Evolutionary conservation across 2,329 filamentous ascomycete species (phyloP), one percentile per base, ranked within the genome.

Genomic region (Alternaria arborescens): DNA sequence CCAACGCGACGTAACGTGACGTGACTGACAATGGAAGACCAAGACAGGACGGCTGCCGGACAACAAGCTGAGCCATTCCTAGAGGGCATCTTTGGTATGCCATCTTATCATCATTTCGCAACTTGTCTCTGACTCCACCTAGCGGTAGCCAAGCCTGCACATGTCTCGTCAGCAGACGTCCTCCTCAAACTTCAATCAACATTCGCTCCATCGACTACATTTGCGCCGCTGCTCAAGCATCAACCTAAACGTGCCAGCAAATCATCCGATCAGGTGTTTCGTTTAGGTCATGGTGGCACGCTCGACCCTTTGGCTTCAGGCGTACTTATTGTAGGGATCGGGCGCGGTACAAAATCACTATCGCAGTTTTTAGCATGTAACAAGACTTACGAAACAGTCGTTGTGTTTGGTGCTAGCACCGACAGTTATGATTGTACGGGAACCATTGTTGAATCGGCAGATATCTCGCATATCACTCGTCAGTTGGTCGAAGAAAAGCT

Each of bases 271-370:
- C 65, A 69, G 18, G 65, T 67, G 14, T 75, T 76, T 57, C 70
- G 64, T 22, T 64, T 76, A 46, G 73, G 73, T 3, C 73, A 76
- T 38, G 73, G 72, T 34, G 73, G 73, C 6, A 76, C 74, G 0
- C 60, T 76, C 5, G 74, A 76, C 40, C 73, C 74, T 2, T 54
- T 76, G 3, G 74, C 74, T 11, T 58, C 71, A 4, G 73, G 74
- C 18, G 65, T 76, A 1, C 68, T 76, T 16, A 75, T 76, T 24
- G 60, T 75, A 8, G 74, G 71, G 10, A 71, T 76, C 16, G 73
- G 73, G 4, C 59, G 73, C 40, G 74, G 72, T 41, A 76, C 74
- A 1, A 75, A 75, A 48, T 61, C 71, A 3, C 59, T 76, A 1
- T 65, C 68, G 20, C 62, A 59, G 5, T 76, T 70, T 51, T 64